phyloP scores from a whole-genome alignment of 1,284 basidiomycete genomes.

The Pholiota adiposa region DNA sequence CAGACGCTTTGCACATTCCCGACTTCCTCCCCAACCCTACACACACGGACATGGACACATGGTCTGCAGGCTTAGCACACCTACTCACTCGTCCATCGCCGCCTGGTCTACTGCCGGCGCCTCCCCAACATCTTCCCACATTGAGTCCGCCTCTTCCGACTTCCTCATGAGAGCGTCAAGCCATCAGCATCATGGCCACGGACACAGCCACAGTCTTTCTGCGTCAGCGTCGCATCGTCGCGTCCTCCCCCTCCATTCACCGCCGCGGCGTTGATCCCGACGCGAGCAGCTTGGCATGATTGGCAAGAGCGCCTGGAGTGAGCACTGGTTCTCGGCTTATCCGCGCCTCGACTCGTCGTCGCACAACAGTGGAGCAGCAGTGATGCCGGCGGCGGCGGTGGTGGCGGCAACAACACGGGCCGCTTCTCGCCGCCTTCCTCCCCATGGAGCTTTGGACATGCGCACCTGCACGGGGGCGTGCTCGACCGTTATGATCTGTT shows the following conservation, averaged over 20 bases:
- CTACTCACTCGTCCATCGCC: conserved; percentile 52
- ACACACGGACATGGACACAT: conserved; percentile 40
- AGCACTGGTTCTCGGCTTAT: conserved; percentile 82
- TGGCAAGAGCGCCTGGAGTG: conserved; percentile 82
- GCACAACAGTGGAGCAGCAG: conserved; percentile 30
- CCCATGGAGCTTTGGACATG: conserved; percentile 24
- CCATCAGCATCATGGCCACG: conserved; percentile 6
- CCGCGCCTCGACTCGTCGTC: conserved; percentile 73
- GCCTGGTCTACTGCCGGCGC: conserved; percentile 61
- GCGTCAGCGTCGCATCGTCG: conserved; percentile 17
- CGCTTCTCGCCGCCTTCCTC: conserved; percentile 28
- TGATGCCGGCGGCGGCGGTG: conserved; percentile 1
- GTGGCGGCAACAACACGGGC: conserved; percentile 15
- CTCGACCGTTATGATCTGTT: conserved; percentile 83
- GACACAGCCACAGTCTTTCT: conserved; percentile 12
- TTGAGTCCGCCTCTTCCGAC: conserved; percentile 57
- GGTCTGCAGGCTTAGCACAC: conserved; percentile 64
- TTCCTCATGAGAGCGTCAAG: conserved; percentile 29
- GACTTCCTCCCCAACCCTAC: conserved; percentile 28
- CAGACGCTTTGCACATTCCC: conserved; percentile 47
- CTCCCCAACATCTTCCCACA: conserved; percentile 56
- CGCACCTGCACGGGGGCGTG: conserved; percentile 66
- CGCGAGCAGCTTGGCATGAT: conserved; percentile 52
- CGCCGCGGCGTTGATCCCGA: conserved; percentile 36
- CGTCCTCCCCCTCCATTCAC: conserved; percentile 43